Base-by-base conservation (phyloP, 179 eudicot genomes). In the Gypsophila paniculata region DNA sequence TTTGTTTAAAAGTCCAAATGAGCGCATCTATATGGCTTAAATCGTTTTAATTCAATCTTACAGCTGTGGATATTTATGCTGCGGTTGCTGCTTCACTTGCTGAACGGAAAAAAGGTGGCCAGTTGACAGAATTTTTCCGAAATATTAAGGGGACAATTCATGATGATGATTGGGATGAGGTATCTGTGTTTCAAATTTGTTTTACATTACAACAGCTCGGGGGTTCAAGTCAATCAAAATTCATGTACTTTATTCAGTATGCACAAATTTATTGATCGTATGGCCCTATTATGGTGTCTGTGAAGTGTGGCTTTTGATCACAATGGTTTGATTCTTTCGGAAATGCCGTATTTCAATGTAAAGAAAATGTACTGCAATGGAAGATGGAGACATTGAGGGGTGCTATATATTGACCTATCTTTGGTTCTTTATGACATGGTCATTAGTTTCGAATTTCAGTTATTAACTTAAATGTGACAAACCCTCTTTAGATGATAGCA, bases 21-120 rank as follows among this genome's bases (percentile, higher is more conserved):
- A 61, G 69, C 46, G 22, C 65, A 39, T 44, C 69, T 75, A 51
- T 63, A 69, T 78, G 76, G 26, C 70, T 72, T 58, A 66, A 49
- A 62, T 46, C 12, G 9, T 46, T 29, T 10, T 46, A 46, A 46
- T 65, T 65, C 34, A 22, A 32, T 57, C 34, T 70, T 79, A 63
- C 89, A 94, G 99, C 94, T 78, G 96, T 94, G 77, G 95, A 94
- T 76, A 94, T 94, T 73, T 94, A 94, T 85, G 99, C 99, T 79
- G 99, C 96, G 66, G 96, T 94, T 80, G 96, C 99, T 53, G 89
- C 99, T 74, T 94, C 99, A 39, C 96, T 94, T 80, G 99, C 99
- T 76, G 99, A 94, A 78, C 86, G 99, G 78, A 94, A 94, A 77
- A 94, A 69, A 74, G 99, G 96, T 46, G 87, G 93, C 65, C 96